Evolutionary conservation across 768 basidiomycete genomes (phyloP).

Genomic region (Tulasnella sp.): DNA sequence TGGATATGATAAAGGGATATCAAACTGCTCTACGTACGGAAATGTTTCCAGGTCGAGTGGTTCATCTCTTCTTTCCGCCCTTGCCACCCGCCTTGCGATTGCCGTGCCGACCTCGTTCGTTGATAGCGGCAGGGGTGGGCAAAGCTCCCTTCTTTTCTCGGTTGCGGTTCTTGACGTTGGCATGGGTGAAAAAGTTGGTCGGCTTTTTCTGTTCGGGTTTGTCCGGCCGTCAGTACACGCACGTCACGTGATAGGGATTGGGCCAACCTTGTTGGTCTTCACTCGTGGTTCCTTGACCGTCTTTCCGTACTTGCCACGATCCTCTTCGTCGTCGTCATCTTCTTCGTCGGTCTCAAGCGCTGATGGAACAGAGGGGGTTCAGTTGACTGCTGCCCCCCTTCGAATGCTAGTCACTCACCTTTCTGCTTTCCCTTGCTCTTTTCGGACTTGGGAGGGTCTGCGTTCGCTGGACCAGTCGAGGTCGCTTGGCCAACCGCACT

Average conservation of each 20-base stretch:
- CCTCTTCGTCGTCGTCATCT: conserved; percentile 36
- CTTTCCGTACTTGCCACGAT: conserved; percentile 31
- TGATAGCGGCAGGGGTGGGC: not conserved
- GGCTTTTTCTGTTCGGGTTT: conserved; percentile 64
- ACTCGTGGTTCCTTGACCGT: conserved; percentile 67
- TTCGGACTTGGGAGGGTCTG: conserved; percentile 24
- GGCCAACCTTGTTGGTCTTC: conserved; percentile 83
- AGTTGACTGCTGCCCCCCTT: too few species aligned
- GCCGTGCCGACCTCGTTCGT: conserved; percentile 11
- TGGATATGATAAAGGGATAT: too few species aligned
- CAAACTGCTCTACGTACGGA: too few species aligned
- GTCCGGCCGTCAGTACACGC: not conserved
- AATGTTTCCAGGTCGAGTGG: not conserved
- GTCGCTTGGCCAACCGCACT: conserved; percentile 39
- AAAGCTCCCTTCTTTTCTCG: conserved; percentile 34
- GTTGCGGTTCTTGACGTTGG: conserved; percentile 73
- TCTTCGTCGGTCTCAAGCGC: conserved; percentile 18
- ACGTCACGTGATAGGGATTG: conserved; percentile 19
- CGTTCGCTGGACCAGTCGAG: conserved; percentile 37
- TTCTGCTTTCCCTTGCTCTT: conserved; percentile 35
- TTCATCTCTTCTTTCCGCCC: conserved; percentile 17
- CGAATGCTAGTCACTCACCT: conserved; percentile 25
- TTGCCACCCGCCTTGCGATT: conserved; percentile 24
- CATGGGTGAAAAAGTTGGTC: conserved; percentile 78
- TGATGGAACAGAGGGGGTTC: not conserved